Percentiles rank a stretch among this genome's conserved stretches.
Conservation (phyloP, 2,329 filamentous ascomycete species). For the Sporothrix sp. region DNA sequence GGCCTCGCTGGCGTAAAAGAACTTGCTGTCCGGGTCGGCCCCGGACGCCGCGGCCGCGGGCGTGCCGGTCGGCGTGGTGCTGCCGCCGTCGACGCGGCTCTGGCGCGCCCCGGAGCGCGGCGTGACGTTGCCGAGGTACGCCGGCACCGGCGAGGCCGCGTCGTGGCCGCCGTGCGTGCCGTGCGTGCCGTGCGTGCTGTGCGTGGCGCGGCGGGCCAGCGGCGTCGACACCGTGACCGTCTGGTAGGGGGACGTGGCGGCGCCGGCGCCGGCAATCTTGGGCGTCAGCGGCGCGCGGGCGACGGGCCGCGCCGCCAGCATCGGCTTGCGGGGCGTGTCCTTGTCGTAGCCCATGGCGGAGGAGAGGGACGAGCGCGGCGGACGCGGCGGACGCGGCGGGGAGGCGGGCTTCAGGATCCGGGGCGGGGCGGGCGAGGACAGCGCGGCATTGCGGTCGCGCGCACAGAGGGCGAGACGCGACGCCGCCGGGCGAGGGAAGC, state of each 20-base stretch:
- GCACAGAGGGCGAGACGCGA: not conserved
- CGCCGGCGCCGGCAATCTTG: constrained; percentile 41
- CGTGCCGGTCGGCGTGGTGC: constrained; percentile 55
- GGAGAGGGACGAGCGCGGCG: constrained; percentile 16
- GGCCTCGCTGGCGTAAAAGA: constrained; percentile 85
- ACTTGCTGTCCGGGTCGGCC: constrained; percentile 49
- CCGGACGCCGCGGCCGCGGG: constrained; percentile 32
- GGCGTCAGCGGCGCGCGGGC: constrained; percentile 42
- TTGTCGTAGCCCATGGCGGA: constrained; percentile 30
- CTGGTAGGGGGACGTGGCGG: constrained; percentile 16
- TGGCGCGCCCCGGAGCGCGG: constrained; percentile 68
- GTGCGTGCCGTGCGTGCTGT: not conserved
- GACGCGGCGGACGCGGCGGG: not conserved
- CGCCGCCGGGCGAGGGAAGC: not conserved
- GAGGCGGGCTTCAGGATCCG: not conserved
- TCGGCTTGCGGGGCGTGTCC: constrained; percentile 42
- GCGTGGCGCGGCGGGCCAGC: constrained; percentile 27
- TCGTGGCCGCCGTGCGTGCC: constrained; percentile 34
- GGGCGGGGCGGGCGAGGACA: constrained; percentile 6
- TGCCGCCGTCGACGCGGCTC: constrained; percentile 58
- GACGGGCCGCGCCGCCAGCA: constrained; percentile 53
- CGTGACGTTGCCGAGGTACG: constrained; percentile 61
- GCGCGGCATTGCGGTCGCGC: constrained; percentile 32
- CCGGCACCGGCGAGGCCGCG: constrained; percentile 35
- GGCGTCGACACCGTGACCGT: constrained; percentile 33